phyloP scores from a whole-genome alignment of 2,329 filamentous ascomycete genomes.

The Neonectria faginata region DNA sequence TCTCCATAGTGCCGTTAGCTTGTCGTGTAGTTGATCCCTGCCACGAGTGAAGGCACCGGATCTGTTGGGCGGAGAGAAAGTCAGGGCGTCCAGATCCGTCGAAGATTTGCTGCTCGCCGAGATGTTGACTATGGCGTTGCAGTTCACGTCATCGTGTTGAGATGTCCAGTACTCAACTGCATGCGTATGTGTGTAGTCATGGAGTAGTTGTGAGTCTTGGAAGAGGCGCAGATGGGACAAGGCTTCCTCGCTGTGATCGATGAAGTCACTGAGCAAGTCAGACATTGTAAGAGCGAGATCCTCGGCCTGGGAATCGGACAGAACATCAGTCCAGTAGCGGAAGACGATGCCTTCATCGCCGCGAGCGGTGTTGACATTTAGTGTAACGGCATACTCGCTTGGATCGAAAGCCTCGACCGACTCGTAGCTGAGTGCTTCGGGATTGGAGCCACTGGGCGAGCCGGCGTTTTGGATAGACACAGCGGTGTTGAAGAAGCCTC shows the following conservation, averaged over 20 bases:
- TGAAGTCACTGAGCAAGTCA: constrained; percentile 32
- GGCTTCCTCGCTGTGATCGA: constrained; percentile 32
- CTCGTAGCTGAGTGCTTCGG: constrained; percentile 24
- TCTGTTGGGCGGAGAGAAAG: constrained; percentile 20
- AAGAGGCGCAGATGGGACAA: constrained; percentile 33
- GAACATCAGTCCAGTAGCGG: constrained; percentile 38
- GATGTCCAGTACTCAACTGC: neutral
- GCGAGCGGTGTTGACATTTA: constrained; percentile 46
- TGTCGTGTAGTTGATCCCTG: constrained; percentile 24
- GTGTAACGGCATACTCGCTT: constrained; percentile 48
- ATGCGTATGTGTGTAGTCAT: neutral
- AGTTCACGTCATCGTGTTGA: constrained; percentile 10
- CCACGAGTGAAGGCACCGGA: constrained; percentile 11
- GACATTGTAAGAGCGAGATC: constrained; percentile 34
- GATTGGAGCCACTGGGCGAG: constrained; percentile 2
- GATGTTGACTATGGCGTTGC: neutral
- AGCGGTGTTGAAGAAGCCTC: constrained; percentile 50
- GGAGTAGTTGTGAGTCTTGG: neutral
- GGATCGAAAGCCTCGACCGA: constrained; percentile 40
- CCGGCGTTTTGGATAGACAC: constrained; percentile 49
- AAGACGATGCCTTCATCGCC: constrained; percentile 41
- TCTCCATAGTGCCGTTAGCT: constrained; percentile 30
- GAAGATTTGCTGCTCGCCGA: constrained; percentile 27
- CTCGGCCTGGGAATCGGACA: constrained; percentile 35
- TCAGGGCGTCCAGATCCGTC: constrained; percentile 13